Percentiles rank a stretch among this genome's conserved stretches.
These are phyloP conservation scores for Aspergillus texensis DNA, from an alignment of 2,329 filamentous ascomycete species.

Conservation along the genomic window DNA sequence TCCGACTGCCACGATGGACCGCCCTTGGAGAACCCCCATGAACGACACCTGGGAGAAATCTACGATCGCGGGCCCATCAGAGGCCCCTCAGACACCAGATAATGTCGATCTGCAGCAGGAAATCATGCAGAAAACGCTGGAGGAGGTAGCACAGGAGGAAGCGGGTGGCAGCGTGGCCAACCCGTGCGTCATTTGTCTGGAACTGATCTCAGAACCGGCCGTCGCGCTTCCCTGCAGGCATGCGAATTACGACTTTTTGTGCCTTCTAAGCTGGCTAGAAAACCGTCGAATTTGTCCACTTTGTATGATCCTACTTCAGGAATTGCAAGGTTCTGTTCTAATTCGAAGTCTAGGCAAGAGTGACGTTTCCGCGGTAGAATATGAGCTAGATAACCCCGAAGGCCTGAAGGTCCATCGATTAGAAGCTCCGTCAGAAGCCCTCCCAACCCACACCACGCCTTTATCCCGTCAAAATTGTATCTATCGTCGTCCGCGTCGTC, in stretches of 20 bases:
- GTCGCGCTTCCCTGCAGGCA: slow-evolving; percentile 77
- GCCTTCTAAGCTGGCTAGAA: slow-evolving; percentile 79
- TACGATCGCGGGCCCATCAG: background rate
- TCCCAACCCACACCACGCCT: slow-evolving; percentile 13
- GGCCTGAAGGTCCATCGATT: slow-evolving; percentile 63
- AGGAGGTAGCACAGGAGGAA: slow-evolving; percentile 45
- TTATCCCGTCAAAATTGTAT: slow-evolving; percentile 6
- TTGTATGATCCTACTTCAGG: slow-evolving; percentile 56
- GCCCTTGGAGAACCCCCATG: background rate
- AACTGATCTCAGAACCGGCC: slow-evolving; percentile 71
- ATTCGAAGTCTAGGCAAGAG: slow-evolving; percentile 48
- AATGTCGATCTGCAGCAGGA: slow-evolving; percentile 46
- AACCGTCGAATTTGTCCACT: slow-evolving; percentile 74
- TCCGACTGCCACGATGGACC: background rate
- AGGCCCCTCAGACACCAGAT: slow-evolving; percentile 37
- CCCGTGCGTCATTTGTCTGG: slow-evolving; percentile 86
- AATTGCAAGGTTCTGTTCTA: background rate
- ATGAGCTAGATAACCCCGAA: slow-evolving; percentile 60
- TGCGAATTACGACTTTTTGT: slow-evolving; percentile 80
- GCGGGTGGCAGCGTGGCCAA: slow-evolving; percentile 40
- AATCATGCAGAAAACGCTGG: slow-evolving; percentile 48
- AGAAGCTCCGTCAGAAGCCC: slow-evolving; percentile 30
- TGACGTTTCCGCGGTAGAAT: slow-evolving; percentile 62
- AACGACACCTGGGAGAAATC: background rate
- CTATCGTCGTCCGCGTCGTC: slow-evolving; percentile 19